Evolutionary conservation across 495 filamentous ascomycete genomes (phyloP).

Genomic region (Aspergillus conjunctus): DNA sequence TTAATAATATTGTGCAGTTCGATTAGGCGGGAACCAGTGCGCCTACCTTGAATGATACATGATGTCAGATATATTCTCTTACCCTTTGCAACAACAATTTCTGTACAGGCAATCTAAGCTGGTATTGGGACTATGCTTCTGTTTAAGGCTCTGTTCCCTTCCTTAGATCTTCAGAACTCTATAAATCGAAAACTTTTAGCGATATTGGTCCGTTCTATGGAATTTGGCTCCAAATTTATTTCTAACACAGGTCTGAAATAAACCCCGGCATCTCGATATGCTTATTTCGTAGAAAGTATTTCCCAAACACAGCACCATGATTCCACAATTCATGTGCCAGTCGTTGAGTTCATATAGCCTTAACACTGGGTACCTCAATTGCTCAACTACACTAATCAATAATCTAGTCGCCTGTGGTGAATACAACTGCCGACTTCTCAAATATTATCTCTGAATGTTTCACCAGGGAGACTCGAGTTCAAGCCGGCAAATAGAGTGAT

Average conservation of each 20-base stretch:
- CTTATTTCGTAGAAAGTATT: background rate
- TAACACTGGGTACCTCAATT: too few relatives aligned
- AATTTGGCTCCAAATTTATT: background rate
- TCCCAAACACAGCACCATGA: too few relatives aligned
- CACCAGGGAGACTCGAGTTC: too few relatives aligned
- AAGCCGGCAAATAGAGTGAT: too few relatives aligned
- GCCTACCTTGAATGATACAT: slow-evolving; percentile 23
- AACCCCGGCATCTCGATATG: background rate
- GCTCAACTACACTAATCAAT: too few relatives aligned
- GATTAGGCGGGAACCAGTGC: slow-evolving; percentile 37
- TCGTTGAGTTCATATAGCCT: too few relatives aligned
- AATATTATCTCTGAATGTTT: too few relatives aligned
- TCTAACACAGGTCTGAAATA: background rate
- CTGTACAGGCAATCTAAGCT: slow-evolving; percentile 28
- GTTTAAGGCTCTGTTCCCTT: slow-evolving; percentile 21
- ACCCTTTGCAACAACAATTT: slow-evolving; percentile 21
- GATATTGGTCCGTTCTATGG: background rate
- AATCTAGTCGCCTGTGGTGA: too few relatives aligned
- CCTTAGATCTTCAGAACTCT: slow-evolving; percentile 15
- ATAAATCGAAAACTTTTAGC: background rate
- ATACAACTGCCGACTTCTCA: too few relatives aligned
- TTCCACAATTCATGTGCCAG: too few relatives aligned
- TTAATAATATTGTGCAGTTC: slow-evolving; percentile 33
- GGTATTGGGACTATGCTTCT: slow-evolving; percentile 20
- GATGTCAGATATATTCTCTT: slow-evolving; percentile 17